Percentiles rank a stretch among this genome's conserved stretches.
These are phyloP conservation scores for Ascochyta koolunga DNA, from an alignment of 2,329 filamentous ascomycete genomes.

Conservation along the genomic window DNA sequence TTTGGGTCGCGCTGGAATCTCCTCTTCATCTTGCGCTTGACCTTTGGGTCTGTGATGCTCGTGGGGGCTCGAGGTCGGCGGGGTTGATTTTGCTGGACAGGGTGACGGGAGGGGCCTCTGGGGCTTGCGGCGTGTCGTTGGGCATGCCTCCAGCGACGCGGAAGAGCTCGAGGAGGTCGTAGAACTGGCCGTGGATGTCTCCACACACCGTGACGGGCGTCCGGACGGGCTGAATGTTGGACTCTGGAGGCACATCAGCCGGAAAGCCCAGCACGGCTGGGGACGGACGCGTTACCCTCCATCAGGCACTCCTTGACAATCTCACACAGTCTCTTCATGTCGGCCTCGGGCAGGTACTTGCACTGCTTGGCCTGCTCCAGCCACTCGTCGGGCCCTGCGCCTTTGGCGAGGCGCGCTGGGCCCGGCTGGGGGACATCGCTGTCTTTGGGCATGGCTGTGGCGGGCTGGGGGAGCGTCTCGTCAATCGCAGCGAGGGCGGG, in stretches of 20 bases:
- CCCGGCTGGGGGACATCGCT: constrained; percentile 83
- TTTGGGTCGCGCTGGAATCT: constrained; percentile 57
- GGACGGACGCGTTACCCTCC: constrained; percentile 70
- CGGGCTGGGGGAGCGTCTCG: background rate
- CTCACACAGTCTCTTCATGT: constrained; percentile 99
- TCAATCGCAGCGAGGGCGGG: background rate
- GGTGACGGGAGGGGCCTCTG: constrained; percentile 71
- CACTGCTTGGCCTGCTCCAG: constrained; percentile 95
- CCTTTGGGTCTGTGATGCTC: constrained; percentile 84
- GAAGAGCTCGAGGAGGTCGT: constrained; percentile 96
- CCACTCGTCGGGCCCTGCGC: constrained; percentile 93
- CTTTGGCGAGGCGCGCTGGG: constrained; percentile 81
- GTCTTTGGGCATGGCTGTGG: constrained; percentile 53
- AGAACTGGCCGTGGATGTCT: constrained; percentile 98
- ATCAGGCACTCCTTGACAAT: constrained; percentile 99
- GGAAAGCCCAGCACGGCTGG: background rate
- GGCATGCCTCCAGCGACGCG: constrained; percentile 97
- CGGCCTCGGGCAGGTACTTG: constrained; percentile 91
- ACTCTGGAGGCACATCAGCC: constrained; percentile 65
- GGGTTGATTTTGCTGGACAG: constrained; percentile 75
- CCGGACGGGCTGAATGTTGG: constrained; percentile 96
- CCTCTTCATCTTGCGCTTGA: constrained; percentile 80
- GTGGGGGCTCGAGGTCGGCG: constrained; percentile 93
- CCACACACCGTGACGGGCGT: constrained; percentile 97
- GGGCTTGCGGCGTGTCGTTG: constrained; percentile 66